A percentile compares a stretch with the other conserved stretches of the same genome.
phyloP scores from a whole-genome alignment of 2,329 filamentous ascomycete species.

The Scedosporium boydii region DNA sequence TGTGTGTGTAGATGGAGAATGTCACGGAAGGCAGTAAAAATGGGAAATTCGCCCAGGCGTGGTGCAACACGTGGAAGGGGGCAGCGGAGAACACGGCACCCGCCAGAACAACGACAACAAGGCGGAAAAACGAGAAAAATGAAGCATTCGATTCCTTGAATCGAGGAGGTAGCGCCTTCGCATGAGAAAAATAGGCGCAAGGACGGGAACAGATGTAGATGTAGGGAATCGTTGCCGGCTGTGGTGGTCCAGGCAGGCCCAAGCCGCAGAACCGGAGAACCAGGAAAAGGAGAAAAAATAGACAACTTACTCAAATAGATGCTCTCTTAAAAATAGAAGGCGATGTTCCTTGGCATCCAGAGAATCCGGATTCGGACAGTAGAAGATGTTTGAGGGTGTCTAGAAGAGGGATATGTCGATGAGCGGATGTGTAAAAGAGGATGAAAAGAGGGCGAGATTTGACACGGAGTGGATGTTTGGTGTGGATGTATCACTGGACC shows the following conservation, averaged over 20 bases:
- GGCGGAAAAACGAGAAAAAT: neutral
- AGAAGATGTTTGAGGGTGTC: neutral
- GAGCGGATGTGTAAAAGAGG: conserved; percentile 10
- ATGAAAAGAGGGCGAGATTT: conserved; percentile 12
- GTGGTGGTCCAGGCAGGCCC: too few relatives aligned
- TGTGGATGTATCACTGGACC: conserved; percentile 4
- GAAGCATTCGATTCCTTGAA: too few relatives aligned
- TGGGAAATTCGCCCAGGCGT: neutral
- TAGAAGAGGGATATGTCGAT: neutral
- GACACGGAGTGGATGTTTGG: neutral
- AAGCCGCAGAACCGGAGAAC: too few relatives aligned
- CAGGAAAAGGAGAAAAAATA: neutral
- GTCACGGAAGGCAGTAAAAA: neutral
- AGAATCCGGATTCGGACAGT: neutral
- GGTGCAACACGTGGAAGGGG: neutral
- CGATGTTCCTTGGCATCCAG: neutral
- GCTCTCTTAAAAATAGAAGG: neutral
- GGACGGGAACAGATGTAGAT: too few relatives aligned
- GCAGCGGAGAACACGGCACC: neutral
- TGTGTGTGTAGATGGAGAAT: neutral
- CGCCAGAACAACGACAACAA: neutral
- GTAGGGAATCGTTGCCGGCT: too few relatives aligned
- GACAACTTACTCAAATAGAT: neutral
- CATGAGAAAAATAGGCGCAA: too few relatives aligned
- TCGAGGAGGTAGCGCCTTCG: too few relatives aligned